Conservation (phyloP, 495 filamentous ascomycete genomes). For the Aspergillus bridgeri region DNA sequence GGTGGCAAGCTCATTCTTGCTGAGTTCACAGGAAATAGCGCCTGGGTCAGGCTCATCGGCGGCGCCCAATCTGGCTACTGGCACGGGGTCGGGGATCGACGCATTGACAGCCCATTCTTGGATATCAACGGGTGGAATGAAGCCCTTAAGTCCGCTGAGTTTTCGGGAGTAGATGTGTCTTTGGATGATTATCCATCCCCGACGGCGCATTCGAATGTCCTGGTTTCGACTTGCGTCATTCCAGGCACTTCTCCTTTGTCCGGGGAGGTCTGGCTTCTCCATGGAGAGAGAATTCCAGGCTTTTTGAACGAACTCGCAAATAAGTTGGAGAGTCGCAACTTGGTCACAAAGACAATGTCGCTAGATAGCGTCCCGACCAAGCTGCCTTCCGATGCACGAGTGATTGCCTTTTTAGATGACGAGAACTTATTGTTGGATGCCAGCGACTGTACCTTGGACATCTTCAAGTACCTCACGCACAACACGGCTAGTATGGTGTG, state of each 20-base stretch:
- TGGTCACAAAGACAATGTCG: neutral
- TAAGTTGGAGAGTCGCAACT: neutral
- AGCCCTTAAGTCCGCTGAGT: neutral
- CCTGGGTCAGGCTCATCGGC: neutral
- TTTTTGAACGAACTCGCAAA: neutral
- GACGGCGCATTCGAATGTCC: too few relatives aligned
- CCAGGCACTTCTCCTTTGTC: too few relatives aligned
- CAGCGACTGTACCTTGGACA: neutral
- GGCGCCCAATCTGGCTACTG: neutral
- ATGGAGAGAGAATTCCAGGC: neutral
- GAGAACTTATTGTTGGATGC: neutral
- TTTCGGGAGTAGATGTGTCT: neutral
- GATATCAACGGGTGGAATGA: neutral
- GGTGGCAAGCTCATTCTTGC: conserved; percentile 1
- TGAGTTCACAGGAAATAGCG: neutral
- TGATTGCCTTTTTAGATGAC: neutral
- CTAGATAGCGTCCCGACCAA: neutral
- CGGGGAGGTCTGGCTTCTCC: neutral
- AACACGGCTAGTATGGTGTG: neutral
- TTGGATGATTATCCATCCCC: neutral
- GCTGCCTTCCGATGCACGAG: neutral
- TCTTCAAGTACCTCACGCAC: neutral
- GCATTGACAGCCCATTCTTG: neutral
- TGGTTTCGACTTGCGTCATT: too few relatives aligned
- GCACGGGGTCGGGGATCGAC: neutral